A percentile compares a stretch with the other conserved stretches of the same genome.
Evolutionary conservation across 768 basidiomycete species (phyloP).

Genomic region (Crassisporium funariophilum): DNA sequence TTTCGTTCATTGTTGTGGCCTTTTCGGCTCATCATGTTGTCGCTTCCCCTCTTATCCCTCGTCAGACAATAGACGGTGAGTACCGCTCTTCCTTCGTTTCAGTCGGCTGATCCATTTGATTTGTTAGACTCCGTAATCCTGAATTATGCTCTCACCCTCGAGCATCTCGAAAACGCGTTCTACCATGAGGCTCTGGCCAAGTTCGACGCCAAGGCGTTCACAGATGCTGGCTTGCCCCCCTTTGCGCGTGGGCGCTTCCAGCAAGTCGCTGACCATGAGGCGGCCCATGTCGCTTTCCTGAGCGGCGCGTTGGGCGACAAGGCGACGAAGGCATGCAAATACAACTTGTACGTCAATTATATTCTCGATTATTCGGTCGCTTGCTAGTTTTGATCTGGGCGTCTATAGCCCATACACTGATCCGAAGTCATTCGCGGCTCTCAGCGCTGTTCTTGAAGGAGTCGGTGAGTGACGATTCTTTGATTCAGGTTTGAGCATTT

Average conservation of each 20-base stretch:
- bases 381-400: not conserved
- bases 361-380: not conserved
- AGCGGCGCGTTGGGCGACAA: constrained; percentile 41
- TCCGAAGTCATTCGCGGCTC: constrained; percentile 48
- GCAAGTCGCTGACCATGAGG: constrained; percentile 55
- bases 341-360: constrained; percentile 49
- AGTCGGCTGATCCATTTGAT: not conserved
- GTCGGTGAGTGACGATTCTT: constrained; percentile 44
- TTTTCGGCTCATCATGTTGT: constrained; percentile 4
- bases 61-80: constrained; percentile 14
- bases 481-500: too few relatives aligned
- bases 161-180: constrained; percentile 51
- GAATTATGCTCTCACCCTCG: constrained; percentile 50
- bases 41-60: constrained; percentile 1
- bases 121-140: constrained; percentile 29
- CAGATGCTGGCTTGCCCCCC: constrained; percentile 44
- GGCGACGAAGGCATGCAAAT: constrained; percentile 58
- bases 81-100: not conserved
- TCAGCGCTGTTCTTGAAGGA: constrained; percentile 57
- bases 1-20: constrained; percentile 8
- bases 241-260: constrained; percentile 49
- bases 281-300: constrained; percentile 49
- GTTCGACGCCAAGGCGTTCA: constrained; percentile 47
- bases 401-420: constrained; percentile 48
- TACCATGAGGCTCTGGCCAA: constrained; percentile 43